Evolutionary conservation across 495 filamentous ascomycete genomes (phyloP), one percentile per base, ranked within the genome.

Genomic region (Aeminium ludgeri): DNA sequence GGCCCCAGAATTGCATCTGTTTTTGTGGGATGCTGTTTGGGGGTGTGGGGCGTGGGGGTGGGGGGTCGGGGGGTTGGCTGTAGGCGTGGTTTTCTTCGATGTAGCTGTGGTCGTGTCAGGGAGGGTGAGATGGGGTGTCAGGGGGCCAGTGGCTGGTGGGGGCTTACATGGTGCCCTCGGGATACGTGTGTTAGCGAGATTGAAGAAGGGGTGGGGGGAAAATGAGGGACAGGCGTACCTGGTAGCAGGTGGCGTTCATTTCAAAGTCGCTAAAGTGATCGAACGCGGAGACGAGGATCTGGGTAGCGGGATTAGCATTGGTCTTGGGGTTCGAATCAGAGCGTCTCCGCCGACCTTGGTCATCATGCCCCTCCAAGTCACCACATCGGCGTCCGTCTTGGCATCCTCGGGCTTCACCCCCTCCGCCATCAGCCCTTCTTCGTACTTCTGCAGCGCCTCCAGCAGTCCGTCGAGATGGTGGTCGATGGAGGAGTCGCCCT

Each of bases 351-450:
- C 30, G 50, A 82, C 82, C 69, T 95, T 99, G 41, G 89, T 96
- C 81, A 99, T 83, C 84, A 99, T 95, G 16, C 89, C 89, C 51
- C 89, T 65, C 87, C 87, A 99, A 0, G 87, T 95, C 34, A 96
- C 70, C 33, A 99, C 55, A 45, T 94, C 78, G 7, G 78, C 76
- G 32, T 82, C 73, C 27, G 76, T 76, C 53, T 64, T 74, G 51
- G 36, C 43, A 36, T 72, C 70, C 8, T 68, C 69, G 5, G 68
- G 73, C 41, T 73, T 65, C 52, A 72, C 64, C 57, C 96, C 89
- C 28, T 80, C 62, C 30, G 66, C 67, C 16, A 73, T 12, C n/a
- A 41, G 18, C 1, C 19, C 13, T 25, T 50, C 47, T 20, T 51
- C 48, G 33, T 51, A 30, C 10, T 20, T 30, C 25, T 46, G 64